Conservation (phyloP, 305 asterid genomes). For the Fraxinus floribunda region DNA sequence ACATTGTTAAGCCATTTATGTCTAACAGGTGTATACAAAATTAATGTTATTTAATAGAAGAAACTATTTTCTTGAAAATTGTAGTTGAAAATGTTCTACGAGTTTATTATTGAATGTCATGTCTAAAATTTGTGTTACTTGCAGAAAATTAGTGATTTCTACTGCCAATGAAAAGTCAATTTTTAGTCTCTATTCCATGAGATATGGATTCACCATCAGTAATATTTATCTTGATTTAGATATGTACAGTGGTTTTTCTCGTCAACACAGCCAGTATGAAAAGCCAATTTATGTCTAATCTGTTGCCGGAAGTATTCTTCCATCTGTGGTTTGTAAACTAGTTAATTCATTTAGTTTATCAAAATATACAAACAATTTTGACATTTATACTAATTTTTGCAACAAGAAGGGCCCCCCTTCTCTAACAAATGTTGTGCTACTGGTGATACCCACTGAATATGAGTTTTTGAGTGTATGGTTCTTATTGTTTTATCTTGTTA, state of each 20-base stretch:
- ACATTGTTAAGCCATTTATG: background rate
- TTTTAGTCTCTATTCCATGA: background rate
- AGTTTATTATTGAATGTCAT: background rate
- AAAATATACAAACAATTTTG: background rate
- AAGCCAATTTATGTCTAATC: background rate
- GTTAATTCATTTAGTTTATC: background rate
- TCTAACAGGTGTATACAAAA: background rate
- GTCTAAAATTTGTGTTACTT: background rate
- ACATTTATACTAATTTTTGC: background rate
- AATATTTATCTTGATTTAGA: background rate
- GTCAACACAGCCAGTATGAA: background rate
- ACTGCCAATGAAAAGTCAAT: background rate
- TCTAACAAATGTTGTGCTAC: background rate
- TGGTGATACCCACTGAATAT: background rate
- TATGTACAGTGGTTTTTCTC: background rate
- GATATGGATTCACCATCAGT: background rate
- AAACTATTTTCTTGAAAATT: background rate
- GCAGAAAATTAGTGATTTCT: conserved; percentile 1
- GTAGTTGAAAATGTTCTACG: background rate
- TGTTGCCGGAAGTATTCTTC: background rate
- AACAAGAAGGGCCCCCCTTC: background rate
- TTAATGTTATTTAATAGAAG: conserved; percentile 13
- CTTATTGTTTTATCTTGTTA: background rate
- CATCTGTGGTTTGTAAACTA: background rate
- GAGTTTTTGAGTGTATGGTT: background rate